These are phyloP conservation scores for Hygrocybe coccinea DNA, from an alignment of 768 basidiomycete genomes.

Conservation along the genomic window DNA sequence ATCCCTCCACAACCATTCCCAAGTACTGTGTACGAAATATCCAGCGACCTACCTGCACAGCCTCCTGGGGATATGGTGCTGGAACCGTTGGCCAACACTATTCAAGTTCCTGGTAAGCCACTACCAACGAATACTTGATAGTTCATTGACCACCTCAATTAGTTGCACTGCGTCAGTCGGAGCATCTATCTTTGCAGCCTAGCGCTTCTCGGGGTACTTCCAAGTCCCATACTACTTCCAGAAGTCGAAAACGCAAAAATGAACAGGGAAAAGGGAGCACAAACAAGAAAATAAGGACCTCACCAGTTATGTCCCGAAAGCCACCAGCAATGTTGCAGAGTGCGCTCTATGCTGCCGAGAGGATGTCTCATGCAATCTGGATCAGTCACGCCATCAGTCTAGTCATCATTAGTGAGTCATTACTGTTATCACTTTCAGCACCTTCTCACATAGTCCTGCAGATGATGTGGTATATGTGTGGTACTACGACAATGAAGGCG, in stretches of 20 bases:
- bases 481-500: conserved; percentile 24
- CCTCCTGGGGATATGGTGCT: not conserved
- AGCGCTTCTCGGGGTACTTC: not conserved
- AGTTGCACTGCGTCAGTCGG: not conserved
- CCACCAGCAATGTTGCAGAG: too few species aligned
- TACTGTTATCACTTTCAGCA: not conserved
- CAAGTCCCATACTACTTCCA: not conserved
- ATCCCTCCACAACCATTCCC: not conserved
- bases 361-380: too few species aligned
- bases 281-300: too few species aligned
- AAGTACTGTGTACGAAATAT: too few species aligned
- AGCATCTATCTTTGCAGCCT: not conserved
- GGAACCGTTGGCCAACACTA: not conserved
- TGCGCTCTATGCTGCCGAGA: too few species aligned
- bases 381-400: conserved; percentile 9
- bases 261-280: too few species aligned
- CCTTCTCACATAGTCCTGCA: not conserved
- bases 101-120: not conserved
- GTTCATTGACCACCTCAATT: not conserved
- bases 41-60: not conserved
- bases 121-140: not conserved
- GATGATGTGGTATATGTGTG: conserved; percentile 22
- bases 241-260: too few species aligned
- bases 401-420: conserved; percentile 2
- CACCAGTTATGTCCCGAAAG: too few species aligned